Percentiles rank a stretch among this genome's conserved stretches.
Conservation (phyloP, 805 yeast genomes). For the Clavispora carvajalis region DNA sequence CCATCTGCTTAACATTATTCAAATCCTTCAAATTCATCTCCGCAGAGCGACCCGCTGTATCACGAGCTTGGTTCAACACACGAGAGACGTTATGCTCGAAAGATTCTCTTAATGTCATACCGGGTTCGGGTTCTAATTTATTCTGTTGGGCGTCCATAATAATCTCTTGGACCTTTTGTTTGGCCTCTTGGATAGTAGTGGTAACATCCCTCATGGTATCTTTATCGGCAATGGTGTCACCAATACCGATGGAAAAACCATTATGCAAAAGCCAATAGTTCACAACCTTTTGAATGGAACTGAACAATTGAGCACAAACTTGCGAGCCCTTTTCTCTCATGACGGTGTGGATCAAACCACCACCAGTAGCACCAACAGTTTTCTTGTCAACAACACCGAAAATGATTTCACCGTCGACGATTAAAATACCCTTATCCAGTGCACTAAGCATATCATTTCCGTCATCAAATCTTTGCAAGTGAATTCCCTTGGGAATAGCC, state of each 20-base stretch:
- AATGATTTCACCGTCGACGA: slow-evolving; percentile 92
- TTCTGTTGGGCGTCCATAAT: slow-evolving; percentile 90
- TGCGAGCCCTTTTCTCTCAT: slow-evolving; percentile 96
- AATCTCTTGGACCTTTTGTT: slow-evolving; percentile 89
- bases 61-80: slow-evolving; percentile 96
- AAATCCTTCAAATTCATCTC: slow-evolving; percentile 91
- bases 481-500: slow-evolving; percentile 95
- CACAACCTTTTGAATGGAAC: slow-evolving; percentile 90
- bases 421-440: slow-evolving; percentile 91
- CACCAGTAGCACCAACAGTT: slow-evolving; percentile 97
- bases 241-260: slow-evolving; percentile 98
- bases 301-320: slow-evolving; percentile 83
- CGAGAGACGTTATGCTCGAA: slow-evolving; percentile 96
- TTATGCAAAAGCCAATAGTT: slow-evolving; percentile 95
- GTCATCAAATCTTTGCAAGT: slow-evolving; percentile 89
- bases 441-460: slow-evolving; percentile 79
- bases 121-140: slow-evolving; percentile 89
- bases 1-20: slow-evolving; percentile 98
- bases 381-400: slow-evolving; percentile 98
- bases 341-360: slow-evolving; percentile 95
- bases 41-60: slow-evolving; percentile 97
- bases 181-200: slow-evolving; percentile 87
- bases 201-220: slow-evolving; percentile 92
- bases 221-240: slow-evolving; percentile 99
- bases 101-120: slow-evolving; percentile 98